A percentile compares a stretch with the other conserved stretches of the same genome.
Conservation (phyloP, 495 filamentous ascomycete genomes). For the Penicillium pancosmium region DNA sequence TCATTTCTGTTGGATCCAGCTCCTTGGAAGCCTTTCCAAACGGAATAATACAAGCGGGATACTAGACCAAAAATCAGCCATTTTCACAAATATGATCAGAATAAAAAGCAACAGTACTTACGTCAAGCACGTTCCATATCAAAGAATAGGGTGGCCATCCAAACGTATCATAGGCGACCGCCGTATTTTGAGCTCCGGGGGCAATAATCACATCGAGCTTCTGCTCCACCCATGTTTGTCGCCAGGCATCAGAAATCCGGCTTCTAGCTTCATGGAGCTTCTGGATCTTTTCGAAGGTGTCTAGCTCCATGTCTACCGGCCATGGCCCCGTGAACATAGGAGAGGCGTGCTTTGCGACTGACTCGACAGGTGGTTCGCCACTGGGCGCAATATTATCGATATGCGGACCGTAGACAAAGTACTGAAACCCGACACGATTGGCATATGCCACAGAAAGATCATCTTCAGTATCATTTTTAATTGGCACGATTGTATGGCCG, state of each 20-base stretch:
- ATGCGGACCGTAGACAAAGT: slow-evolving; percentile 32
- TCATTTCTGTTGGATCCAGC: slow-evolving; percentile 38
- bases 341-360: slow-evolving; percentile 20
- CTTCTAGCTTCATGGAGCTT: slow-evolving; percentile 22
- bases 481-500: slow-evolving; percentile 49
- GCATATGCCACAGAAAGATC: slow-evolving; percentile 20
- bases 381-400: slow-evolving; percentile 27
- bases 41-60: slow-evolving; percentile 40
- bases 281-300: slow-evolving; percentile 19
- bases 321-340: slow-evolving; percentile 27
- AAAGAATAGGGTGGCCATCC: slow-evolving; percentile 50
- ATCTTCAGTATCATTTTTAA: slow-evolving; percentile 16
- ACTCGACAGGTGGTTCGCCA: slow-evolving; percentile 31
- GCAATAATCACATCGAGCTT: slow-evolving; percentile 49
- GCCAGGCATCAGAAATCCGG: slow-evolving; percentile 22
- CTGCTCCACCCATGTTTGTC: slow-evolving; percentile 29
- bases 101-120: slow-evolving; percentile 27
- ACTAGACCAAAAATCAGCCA: slow-evolving; percentile 19
- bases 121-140: slow-evolving; percentile 55
- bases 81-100: background rate
- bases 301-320: slow-evolving; percentile 31
- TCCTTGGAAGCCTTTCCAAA: slow-evolving; percentile 35
- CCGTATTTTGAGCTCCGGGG: slow-evolving; percentile 50
- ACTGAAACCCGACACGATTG: slow-evolving; percentile 29
- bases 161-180: slow-evolving; percentile 51